Percentiles rank a stretch among this genome's conserved stretches.
Evolutionary conservation across 2,329 filamentous ascomycete species (phyloP).

Genomic region (Claviceps sp.): DNA sequence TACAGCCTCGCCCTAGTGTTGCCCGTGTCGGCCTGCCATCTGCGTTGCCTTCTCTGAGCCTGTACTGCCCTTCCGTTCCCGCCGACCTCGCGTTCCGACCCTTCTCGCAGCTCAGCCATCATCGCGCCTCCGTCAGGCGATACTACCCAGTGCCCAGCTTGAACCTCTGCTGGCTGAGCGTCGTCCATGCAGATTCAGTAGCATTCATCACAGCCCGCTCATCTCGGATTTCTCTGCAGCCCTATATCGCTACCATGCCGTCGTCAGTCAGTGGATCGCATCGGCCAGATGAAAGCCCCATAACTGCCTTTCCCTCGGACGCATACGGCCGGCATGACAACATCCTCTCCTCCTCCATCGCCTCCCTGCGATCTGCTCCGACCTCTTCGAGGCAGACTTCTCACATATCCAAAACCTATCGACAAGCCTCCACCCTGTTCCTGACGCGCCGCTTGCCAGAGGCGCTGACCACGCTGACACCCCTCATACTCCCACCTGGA

Average conservation of each 20-base stretch:
- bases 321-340: conserved; percentile 34
- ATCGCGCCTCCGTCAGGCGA: background rate
- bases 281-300: conserved; percentile 30
- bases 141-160: background rate
- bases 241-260: conserved; percentile 21
- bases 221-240: background rate
- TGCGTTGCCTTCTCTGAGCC: background rate
- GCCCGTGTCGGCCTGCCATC: too few species aligned
- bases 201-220: background rate
- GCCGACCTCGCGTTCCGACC: background rate
- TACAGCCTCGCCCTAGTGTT: too few species aligned
- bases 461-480: conserved; percentile 70
- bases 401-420: conserved; percentile 82
- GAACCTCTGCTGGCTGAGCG: too few species aligned
- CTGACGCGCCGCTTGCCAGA: conserved; percentile 87
- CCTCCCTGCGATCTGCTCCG: conserved; percentile 53
- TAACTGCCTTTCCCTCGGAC: conserved; percentile 19
- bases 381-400: conserved; percentile 48
- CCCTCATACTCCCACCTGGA: conserved; percentile 55
- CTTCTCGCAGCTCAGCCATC: background rate
- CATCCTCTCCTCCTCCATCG: conserved; percentile 51
- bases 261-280: conserved; percentile 31
- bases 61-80: background rate
- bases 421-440: conserved; percentile 86
- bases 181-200: background rate